These are phyloP conservation scores for Xylaria venustula DNA, from an alignment of 495 filamentous ascomycete genomes.

Conservation along the genomic window DNA sequence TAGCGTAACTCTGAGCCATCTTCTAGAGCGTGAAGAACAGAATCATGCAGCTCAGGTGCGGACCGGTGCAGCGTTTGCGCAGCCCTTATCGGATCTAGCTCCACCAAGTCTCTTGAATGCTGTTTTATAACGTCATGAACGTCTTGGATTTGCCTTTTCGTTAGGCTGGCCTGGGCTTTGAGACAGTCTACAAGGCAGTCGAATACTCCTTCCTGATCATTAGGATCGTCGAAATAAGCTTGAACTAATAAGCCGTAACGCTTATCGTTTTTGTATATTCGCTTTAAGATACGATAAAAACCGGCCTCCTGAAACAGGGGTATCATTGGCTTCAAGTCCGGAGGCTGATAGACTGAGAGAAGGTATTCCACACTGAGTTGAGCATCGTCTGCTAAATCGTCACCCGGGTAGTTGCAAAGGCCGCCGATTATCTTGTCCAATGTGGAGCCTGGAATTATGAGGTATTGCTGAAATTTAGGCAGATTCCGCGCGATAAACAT, in stretches of 20 bases:
- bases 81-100: constrained; percentile 65
- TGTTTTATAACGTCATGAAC: constrained; percentile 68
- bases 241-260: constrained; percentile 76
- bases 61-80: constrained; percentile 67
- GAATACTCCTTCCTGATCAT: constrained; percentile 71
- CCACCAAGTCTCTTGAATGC: constrained; percentile 65
- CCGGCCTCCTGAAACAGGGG: constrained; percentile 74
- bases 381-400: constrained; percentile 86
- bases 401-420: constrained; percentile 78
- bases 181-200: constrained; percentile 79
- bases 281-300: constrained; percentile 93
- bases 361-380: constrained; percentile 95
- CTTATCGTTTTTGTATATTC: constrained; percentile 76
- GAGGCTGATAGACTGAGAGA: constrained; percentile 87
- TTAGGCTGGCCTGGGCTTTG: constrained; percentile 65
- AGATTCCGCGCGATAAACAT: constrained; percentile 98
- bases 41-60: constrained; percentile 69
- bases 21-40: constrained; percentile 62
- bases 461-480: constrained; percentile 94
- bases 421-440: constrained; percentile 78
- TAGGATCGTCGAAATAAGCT: constrained; percentile 81
- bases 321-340: constrained; percentile 72
- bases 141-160: constrained; percentile 71
- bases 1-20: constrained; percentile 67
- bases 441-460: constrained; percentile 81